Evolutionary conservation across 306 rosid species (phyloP).

Genomic region (Astragalus membranaceus): DNA sequence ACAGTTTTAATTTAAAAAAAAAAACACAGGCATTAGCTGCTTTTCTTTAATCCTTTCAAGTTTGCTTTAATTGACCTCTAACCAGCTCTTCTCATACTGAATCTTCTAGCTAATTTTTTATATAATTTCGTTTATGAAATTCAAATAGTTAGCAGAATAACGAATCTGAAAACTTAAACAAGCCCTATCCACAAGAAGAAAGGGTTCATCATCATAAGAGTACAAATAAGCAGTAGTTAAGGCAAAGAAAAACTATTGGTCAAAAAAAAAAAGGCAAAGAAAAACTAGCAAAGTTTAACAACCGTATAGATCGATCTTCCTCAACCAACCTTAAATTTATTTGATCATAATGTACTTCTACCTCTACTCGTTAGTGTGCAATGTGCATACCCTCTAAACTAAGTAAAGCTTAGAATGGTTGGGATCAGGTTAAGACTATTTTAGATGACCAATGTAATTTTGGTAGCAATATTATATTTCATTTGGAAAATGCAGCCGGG

Average conservation of each 20-base stretch:
- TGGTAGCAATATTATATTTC: no score
- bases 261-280: neutral
- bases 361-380: neutral
- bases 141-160: neutral
- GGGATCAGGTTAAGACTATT: no score
- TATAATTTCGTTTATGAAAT: constrained; percentile 4
- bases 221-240: neutral
- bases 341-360: neutral
- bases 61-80: constrained; percentile 24
- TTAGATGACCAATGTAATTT: no score
- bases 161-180: neutral
- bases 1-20: no score
- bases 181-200: constrained; percentile 12
- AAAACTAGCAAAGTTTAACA: neutral
- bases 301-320: neutral
- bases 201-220: neutral
- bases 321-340: neutral
- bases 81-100: constrained; percentile 2
- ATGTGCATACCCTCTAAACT: no score
- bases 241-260: neutral
- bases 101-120: constrained; percentile 1
- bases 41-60: constrained; percentile 15
- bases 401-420: no score
- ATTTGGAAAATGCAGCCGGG: no score
- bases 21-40: constrained; percentile 19